Evolutionary conservation across 768 basidiomycete genomes (phyloP).

Genomic region (Tulasnella sp.): DNA sequence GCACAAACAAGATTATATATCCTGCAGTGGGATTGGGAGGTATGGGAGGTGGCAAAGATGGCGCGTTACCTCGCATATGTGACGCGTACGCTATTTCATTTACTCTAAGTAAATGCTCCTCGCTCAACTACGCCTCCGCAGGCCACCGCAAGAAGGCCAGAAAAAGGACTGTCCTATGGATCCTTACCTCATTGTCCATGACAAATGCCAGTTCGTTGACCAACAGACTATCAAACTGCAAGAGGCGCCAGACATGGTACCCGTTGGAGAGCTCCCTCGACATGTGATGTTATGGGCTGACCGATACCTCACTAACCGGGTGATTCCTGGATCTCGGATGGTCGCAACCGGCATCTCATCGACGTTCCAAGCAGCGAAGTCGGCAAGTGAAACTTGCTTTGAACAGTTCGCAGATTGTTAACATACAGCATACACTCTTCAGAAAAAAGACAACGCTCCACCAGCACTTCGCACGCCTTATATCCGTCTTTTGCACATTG

Average conservation of each 20-base stretch:
- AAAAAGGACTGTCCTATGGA: constrained; percentile 93
- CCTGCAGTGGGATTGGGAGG: constrained; percentile 75
- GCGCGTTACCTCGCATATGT: constrained; percentile 74
- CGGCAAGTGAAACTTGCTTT: constrained; percentile 42
- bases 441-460: constrained; percentile 22
- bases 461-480: constrained; percentile 91
- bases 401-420: too few species aligned
- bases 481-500: constrained; percentile 84
- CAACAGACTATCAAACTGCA: constrained; percentile 95
- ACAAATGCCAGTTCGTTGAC: constrained; percentile 88
- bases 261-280: constrained; percentile 92
- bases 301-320: constrained; percentile 81
- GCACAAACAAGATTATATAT: constrained; percentile 64
- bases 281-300: constrained; percentile 92
- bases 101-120: background rate
- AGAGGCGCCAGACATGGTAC: constrained; percentile 99
- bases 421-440: background rate
- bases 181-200: constrained; percentile 91
- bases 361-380: constrained; percentile 83
- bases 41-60: constrained; percentile 74
- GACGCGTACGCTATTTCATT: constrained; percentile 41
- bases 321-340: constrained; percentile 91
- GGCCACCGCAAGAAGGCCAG: constrained; percentile 60
- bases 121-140: background rate
- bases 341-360: constrained; percentile 95